Evolutionary conservation across 2,329 filamentous ascomycete genomes (phyloP), one percentile per base, ranked within the genome.

Genomic region (Paecilomyces dactylethromorphus): DNA sequence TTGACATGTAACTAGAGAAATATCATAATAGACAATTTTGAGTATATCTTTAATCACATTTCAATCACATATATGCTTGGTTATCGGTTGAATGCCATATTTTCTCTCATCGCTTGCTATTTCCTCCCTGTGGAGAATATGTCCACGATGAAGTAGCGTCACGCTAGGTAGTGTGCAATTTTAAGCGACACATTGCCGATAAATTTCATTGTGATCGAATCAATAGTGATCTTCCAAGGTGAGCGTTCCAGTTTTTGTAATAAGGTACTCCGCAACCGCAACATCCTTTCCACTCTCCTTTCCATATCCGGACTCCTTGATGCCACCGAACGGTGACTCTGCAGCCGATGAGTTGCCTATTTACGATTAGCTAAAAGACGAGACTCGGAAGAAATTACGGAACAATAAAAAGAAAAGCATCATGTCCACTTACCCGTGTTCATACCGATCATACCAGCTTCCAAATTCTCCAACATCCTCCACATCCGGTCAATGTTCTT

Each of bases 391-490:
- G 45, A n/a, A 29, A 53, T 39, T n/a, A 10, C n/a, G 39, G n/a
- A 45, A 45, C n/a, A 5, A 45, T 6, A 45, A 7, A 18, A 3
- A 18, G 2, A 18, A 45, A 21, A 45, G 15, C 21, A 2, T 1
- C 6, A 45, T 13, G 8, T 45, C n/a, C n/a, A 68, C 72, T 64
- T 66, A 77, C 83, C 81, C 58, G 82, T 84, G 64, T 87, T 87
- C 74, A 87, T 75, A 13, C 86, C 86, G 66, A 89, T 85, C 86
- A 88, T 89, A 3, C 86, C 86, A 3, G 86, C 86, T 68, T 89
- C 85, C 33, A 89, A 69, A 63, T 84, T 86, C 76, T 89, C 86
- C 58, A 88, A 75, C 68, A 89, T 73, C 59, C 87, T 78, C 83
- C 86, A 87, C 56, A 84, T 78, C 0, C 86, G 83, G 67, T 88